phyloP scores from a whole-genome alignment of 352 stramenopile genomes.

The Stramenopiles sp. region DNA sequence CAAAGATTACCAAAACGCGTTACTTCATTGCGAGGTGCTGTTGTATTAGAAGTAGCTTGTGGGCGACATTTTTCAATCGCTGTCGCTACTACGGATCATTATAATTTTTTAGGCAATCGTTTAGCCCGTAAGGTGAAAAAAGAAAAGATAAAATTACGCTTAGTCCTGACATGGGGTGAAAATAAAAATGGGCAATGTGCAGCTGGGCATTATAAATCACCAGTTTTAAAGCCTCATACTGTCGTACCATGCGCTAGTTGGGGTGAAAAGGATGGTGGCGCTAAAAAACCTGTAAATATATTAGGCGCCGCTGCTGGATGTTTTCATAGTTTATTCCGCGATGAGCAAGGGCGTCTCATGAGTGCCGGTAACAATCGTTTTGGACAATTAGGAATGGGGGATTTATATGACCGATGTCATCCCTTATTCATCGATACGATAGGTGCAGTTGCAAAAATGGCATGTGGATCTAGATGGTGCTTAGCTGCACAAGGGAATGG shows the following conservation, averaged over 20 bases:
- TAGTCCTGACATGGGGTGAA: neutral
- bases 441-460: neutral
- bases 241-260: neutral
- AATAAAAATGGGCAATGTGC: neutral
- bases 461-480: neutral
- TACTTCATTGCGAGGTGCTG: neutral
- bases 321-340: neutral
- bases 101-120: neutral
- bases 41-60: neutral
- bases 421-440: constrained; percentile 6
- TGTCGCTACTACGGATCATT: neutral
- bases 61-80: neutral
- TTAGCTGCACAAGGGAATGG: neutral
- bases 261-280: neutral
- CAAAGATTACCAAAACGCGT: neutral
- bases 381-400: neutral
- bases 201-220: neutral
- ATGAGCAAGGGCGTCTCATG: constrained; percentile 4
- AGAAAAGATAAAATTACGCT: neutral
- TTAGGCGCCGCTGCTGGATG: neutral
- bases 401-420: neutral
- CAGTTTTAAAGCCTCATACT: neutral
- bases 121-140: neutral
- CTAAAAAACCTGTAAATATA: constrained; percentile 6
- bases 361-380: neutral